These are phyloP conservation scores for Kandelia obovata DNA, from an alignment of 345 rosid species.

Conservation along the genomic window DNA sequence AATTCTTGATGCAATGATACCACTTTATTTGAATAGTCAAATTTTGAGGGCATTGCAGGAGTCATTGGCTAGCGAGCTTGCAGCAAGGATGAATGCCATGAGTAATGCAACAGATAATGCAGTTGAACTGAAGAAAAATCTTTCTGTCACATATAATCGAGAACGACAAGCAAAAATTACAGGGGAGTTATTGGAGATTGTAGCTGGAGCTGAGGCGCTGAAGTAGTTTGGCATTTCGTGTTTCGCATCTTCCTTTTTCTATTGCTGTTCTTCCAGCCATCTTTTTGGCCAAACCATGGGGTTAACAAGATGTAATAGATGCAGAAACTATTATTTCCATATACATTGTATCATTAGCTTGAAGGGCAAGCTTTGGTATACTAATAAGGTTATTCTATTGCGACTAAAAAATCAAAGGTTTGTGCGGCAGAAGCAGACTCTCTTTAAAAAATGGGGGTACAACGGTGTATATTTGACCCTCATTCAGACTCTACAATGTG, in stretches of 20 bases:
- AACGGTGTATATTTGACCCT: too few relatives aligned
- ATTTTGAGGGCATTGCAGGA: constrained; percentile 86
- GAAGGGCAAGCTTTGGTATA: too few relatives aligned
- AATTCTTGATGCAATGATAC: constrained; percentile 94
- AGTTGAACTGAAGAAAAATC: constrained; percentile 61
- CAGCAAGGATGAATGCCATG: constrained; percentile 88
- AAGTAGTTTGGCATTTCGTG: constrained; percentile 15
- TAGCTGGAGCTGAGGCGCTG: constrained; percentile 87
- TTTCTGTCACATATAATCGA: constrained; percentile 54
- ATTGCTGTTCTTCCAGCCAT: neutral
- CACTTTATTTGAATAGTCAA: constrained; percentile 81
- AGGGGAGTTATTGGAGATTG: constrained; percentile 70
- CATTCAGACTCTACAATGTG: too few relatives aligned
- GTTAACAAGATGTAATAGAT: neutral
- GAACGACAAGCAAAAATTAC: constrained; percentile 77
- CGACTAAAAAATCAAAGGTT: too few relatives aligned
- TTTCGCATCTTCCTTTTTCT: neutral
- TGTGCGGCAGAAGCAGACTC: too few relatives aligned
- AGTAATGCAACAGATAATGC: constrained; percentile 81
- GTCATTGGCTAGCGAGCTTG: constrained; percentile 77
- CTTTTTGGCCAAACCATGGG: neutral
- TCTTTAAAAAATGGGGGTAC: too few relatives aligned
- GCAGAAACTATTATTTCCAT: neutral
- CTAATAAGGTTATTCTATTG: too few relatives aligned
- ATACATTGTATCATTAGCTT: neutral